These are phyloP conservation scores for Amanita inopinata DNA, from an alignment of 768 basidiomycete genomes.

Conservation along the genomic window DNA sequence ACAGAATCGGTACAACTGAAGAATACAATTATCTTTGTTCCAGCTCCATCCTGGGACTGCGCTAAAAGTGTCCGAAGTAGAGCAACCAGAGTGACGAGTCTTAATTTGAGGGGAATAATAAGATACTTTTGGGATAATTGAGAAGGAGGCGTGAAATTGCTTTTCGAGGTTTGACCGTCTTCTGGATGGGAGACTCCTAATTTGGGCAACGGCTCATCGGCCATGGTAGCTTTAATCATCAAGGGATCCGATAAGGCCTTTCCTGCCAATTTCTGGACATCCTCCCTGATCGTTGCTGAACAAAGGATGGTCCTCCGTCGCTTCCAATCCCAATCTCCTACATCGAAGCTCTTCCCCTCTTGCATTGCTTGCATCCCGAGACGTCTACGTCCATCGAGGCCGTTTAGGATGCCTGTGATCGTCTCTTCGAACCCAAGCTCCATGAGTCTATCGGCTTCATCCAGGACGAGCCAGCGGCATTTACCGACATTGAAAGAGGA, in stretches of 20 bases:
- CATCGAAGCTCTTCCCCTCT: slow-evolving; percentile 59
- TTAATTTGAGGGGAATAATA: slow-evolving; percentile 83
- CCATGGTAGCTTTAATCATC: slow-evolving; percentile 69
- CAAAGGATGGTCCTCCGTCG: slow-evolving; percentile 82
- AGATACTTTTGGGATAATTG: slow-evolving; percentile 90
- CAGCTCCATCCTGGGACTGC: slow-evolving; percentile 40
- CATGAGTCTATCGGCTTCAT: slow-evolving; percentile 97
- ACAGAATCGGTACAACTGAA: slow-evolving; percentile 96
- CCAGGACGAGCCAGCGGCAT: slow-evolving; percentile 91
- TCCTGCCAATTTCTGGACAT: slow-evolving; percentile 89
- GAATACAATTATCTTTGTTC: slow-evolving; percentile 85
- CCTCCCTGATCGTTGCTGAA: slow-evolving; percentile 93
- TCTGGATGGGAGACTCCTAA: neutral
- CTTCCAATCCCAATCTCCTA: slow-evolving; percentile 83
- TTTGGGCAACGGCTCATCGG: slow-evolving; percentile 18
- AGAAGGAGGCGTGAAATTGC: slow-evolving; percentile 86
- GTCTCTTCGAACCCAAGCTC: slow-evolving; percentile 97
- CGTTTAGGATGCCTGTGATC: slow-evolving; percentile 79
- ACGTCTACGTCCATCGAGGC: slow-evolving; percentile 73
- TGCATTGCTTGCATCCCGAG: slow-evolving; percentile 60
- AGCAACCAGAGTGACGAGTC: slow-evolving; percentile 86
- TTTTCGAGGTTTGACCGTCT: slow-evolving; percentile 17
- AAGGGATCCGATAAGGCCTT: slow-evolving; percentile 69
- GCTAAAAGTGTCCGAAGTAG: slow-evolving; percentile 74
- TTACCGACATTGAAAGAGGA: slow-evolving; percentile 88